A percentile compares a stretch with the other conserved stretches of the same genome.
Conservation (phyloP, 2,329 filamentous ascomycete genomes). For the Beauveria sp. region DNA sequence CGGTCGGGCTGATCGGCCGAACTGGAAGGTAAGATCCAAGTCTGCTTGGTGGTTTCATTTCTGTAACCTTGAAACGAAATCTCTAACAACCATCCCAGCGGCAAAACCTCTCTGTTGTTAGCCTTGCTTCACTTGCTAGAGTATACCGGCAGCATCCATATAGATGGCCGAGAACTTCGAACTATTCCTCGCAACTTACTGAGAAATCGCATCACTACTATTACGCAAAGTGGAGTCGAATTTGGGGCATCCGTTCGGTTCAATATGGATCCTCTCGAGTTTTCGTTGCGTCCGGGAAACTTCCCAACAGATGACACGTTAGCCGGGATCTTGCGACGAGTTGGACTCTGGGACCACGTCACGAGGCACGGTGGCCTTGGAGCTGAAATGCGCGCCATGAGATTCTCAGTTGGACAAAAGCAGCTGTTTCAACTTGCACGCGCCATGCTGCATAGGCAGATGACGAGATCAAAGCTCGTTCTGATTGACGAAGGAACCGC, state of each 20-base stretch:
- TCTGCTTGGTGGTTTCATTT: too few species aligned
- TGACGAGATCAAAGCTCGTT: background rate
- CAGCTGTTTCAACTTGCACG: slow-evolving; percentile 4
- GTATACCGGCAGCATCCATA: slow-evolving; percentile 3
- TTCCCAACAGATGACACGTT: background rate
- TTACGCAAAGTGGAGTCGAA: background rate
- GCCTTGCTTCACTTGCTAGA: background rate
- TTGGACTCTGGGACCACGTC: slow-evolving; percentile 1
- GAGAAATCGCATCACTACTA: background rate
- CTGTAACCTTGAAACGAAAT: background rate
- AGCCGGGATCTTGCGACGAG: background rate
- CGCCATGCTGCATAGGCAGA: background rate
- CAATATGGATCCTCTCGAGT: slow-evolving; percentile 1
- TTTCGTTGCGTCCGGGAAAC: background rate
- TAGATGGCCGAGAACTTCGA: slow-evolving; percentile 1
- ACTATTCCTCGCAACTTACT: background rate
- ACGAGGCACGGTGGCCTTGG: background rate
- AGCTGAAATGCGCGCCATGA: background rate
- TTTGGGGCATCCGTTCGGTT: background rate
- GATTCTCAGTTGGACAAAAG: background rate
- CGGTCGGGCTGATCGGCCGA: background rate
- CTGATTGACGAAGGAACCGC: background rate
- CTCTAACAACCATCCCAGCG: background rate
- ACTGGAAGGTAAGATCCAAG: background rate
- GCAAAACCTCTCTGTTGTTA: background rate